Percentiles rank a stretch among this genome's conserved stretches.
Conservation (phyloP, 1,284 basidiomycete species). For the Lentinus polychrous region DNA sequence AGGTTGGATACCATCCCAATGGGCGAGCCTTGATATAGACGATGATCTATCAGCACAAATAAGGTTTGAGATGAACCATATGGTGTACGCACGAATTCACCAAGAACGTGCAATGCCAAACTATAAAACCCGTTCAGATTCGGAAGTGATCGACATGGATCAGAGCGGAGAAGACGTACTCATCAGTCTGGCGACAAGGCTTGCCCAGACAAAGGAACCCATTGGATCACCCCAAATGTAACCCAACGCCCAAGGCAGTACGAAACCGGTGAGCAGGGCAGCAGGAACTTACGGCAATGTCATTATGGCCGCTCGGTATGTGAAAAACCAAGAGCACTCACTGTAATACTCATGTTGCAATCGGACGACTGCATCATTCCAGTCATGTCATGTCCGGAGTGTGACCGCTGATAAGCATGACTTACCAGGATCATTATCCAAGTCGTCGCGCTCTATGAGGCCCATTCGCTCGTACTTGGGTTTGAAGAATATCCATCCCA, state of each 20-base stretch:
- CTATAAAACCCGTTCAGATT: constrained; percentile 23
- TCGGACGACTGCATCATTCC: constrained; percentile 49
- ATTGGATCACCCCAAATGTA: constrained; percentile 50
- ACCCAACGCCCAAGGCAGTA: constrained; percentile 49
- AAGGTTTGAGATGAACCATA: not conserved
- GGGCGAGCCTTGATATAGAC: constrained; percentile 39
- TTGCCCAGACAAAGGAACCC: constrained; percentile 66
- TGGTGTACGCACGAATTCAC: constrained; percentile 61
- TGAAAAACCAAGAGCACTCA: constrained; percentile 22
- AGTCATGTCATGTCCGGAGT: not conserved
- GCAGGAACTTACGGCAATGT: constrained; percentile 39
- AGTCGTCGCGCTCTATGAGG: constrained; percentile 60
- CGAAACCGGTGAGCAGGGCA: constrained; percentile 54
- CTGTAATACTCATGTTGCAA: constrained; percentile 70
- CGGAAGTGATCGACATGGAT: not conserved
- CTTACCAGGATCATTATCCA: constrained; percentile 65
- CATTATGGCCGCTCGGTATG: not conserved
- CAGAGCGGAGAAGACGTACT: constrained; percentile 32
- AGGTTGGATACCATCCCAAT: constrained; percentile 73
- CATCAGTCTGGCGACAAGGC: constrained; percentile 52
- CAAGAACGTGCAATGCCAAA: constrained; percentile 76
- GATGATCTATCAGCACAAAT: not conserved
- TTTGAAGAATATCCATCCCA: constrained; percentile 84
- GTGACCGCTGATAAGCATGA: not conserved
- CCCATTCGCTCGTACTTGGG: constrained; percentile 59